phyloP scores from a whole-genome alignment of 2,329 filamentous ascomycete species.

The Fusarium incarnatum region DNA sequence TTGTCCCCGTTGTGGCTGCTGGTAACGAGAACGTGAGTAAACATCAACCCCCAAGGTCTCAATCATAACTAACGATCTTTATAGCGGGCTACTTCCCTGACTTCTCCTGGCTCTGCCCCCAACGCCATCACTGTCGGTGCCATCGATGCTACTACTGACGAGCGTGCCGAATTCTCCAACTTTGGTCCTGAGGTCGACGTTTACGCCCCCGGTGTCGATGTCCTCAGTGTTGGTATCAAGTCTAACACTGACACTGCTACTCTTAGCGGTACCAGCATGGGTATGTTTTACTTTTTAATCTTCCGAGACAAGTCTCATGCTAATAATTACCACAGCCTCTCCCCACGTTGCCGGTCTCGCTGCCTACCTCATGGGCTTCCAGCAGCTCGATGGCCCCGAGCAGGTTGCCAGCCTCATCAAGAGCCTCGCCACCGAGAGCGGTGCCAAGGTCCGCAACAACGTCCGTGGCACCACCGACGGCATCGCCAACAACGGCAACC shows the following conservation, averaged over 20 bases:
- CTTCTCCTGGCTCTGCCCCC: conserved; percentile 66
- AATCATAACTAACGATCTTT: conserved; percentile 17
- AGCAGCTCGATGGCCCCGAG: conserved; percentile 57
- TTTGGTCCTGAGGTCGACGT: conserved; percentile 65
- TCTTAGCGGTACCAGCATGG: conserved; percentile 70
- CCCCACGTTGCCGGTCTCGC: conserved; percentile 76
- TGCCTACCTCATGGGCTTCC: conserved; percentile 73
- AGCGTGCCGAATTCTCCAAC: conserved; percentile 67
- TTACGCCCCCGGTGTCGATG: conserved; percentile 66
- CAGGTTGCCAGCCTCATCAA: conserved; percentile 62
- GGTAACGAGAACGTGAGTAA: conserved; percentile 64
- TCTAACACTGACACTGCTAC: conserved; percentile 58
- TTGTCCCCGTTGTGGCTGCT: conserved; percentile 70
- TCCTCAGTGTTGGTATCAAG: conserved; percentile 65
- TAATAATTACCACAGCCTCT: conserved; percentile 56
- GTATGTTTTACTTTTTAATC: conserved; percentile 42
- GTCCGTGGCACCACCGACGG: conserved; percentile 58
- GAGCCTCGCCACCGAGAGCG: conserved; percentile 61
- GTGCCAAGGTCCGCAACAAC: conserved; percentile 59
- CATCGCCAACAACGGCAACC: conserved; percentile 68
- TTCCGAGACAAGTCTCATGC: conserved; percentile 7
- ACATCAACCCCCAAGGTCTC: neutral
- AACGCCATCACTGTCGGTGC: conserved; percentile 70
- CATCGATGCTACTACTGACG: conserved; percentile 63
- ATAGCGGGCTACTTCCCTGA: conserved; percentile 60